Conservation (phyloP, 2,329 filamentous ascomycete genomes). For the Phyllosticta capitalensis region DNA sequence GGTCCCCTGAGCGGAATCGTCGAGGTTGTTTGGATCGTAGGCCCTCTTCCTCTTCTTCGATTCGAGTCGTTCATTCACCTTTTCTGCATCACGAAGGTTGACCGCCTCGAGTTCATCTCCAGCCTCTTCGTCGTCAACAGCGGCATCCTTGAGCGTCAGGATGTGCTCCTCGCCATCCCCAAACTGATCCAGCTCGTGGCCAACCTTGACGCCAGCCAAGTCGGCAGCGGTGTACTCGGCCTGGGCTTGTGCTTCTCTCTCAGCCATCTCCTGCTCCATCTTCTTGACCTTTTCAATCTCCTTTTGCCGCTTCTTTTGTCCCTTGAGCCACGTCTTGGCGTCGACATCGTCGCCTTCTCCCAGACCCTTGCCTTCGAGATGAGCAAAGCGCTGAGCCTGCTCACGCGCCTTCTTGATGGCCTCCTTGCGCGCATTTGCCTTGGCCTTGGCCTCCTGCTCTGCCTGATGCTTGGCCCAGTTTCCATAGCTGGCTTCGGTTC, state of each 20-base stretch:
- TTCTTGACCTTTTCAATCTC: slow-evolving; percentile 68
- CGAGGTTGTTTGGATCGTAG: slow-evolving; percentile 75
- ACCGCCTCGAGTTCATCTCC: slow-evolving; percentile 84
- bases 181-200: slow-evolving; percentile 74
- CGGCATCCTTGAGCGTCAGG: slow-evolving; percentile 86
- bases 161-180: slow-evolving; percentile 78
- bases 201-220: slow-evolving; percentile 82
- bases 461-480: slow-evolving; percentile 65
- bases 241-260: slow-evolving; percentile 55
- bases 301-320: slow-evolving; percentile 88
- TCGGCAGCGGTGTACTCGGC: slow-evolving; percentile 74
- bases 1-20: slow-evolving; percentile 52
- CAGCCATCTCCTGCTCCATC: slow-evolving; percentile 66
- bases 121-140: slow-evolving; percentile 70
- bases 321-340: slow-evolving; percentile 76
- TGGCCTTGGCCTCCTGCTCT: slow-evolving; percentile 62
- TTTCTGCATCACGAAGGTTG: slow-evolving; percentile 61
- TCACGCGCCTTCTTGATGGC: slow-evolving; percentile 84
- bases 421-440: slow-evolving; percentile 69
- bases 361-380: slow-evolving; percentile 73
- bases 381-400: slow-evolving; percentile 62
- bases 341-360: slow-evolving; percentile 68
- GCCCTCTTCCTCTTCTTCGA: slow-evolving; percentile 82
- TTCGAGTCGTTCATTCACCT: slow-evolving; percentile 64
- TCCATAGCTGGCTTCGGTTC: slow-evolving; percentile 61